Percentiles rank a stretch among this genome's conserved stretches.
Conservation (phyloP, 2,329 filamentous ascomycete genomes). For the Venturia carpophila region DNA sequence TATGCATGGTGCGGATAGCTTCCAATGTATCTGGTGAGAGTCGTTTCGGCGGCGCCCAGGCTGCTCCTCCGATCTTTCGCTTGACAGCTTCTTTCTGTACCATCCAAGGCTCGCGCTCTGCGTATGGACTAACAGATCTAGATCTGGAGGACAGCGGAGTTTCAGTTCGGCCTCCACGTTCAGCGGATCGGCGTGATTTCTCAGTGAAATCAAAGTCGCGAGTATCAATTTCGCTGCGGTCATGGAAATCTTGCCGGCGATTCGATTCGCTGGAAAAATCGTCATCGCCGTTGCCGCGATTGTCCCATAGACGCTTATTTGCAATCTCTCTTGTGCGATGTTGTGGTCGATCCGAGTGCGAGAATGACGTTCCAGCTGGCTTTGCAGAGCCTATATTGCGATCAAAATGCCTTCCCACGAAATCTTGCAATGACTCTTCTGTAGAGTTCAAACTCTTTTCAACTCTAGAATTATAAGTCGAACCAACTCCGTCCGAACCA, state of each 20-base stretch:
- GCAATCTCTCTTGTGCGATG: background rate
- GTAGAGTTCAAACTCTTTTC: background rate
- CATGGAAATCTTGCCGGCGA: background rate
- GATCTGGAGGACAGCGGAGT: background rate
- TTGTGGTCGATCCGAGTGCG: background rate
- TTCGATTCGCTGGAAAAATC: background rate
- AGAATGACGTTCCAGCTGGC: background rate
- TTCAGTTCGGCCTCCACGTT: background rate
- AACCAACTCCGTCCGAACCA: background rate
- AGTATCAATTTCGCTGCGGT: background rate
- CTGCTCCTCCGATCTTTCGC: constrained; percentile 65
- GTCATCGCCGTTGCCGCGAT: background rate
- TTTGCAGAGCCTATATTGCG: background rate
- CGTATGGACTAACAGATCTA: background rate
- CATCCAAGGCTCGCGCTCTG: constrained; percentile 49
- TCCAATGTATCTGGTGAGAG: constrained; percentile 86
- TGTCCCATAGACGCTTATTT: background rate
- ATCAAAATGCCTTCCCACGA: background rate
- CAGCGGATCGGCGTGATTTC: background rate
- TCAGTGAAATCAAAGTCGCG: background rate
- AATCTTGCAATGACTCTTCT: background rate
- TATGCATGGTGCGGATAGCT: constrained; percentile 78
- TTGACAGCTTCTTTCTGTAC: constrained; percentile 66
- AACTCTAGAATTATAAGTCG: background rate
- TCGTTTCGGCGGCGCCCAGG: constrained; percentile 77